Evolutionary conservation across 75 land plant genomes (phyloP).

Genomic region (Picea glauca): DNA sequence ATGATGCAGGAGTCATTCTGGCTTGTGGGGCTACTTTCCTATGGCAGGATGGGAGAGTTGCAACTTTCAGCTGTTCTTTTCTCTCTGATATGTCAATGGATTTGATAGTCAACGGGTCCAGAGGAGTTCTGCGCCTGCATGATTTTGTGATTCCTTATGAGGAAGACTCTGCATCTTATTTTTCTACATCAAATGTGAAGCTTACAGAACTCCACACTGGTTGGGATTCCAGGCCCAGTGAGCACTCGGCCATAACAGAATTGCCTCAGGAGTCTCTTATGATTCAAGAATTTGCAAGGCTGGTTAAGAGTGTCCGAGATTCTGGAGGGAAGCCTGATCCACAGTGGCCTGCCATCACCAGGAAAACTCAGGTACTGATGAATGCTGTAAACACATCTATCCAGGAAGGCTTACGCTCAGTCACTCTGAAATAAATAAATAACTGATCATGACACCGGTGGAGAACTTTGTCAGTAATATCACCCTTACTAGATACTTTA

Average conservation of each 20-base stretch:
- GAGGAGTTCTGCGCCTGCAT: constrained; percentile 33
- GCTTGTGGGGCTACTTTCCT: constrained; percentile 55
- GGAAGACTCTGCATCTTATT: constrained; percentile 33
- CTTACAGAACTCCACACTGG: constrained; percentile 42
- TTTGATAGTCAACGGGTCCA: constrained; percentile 32
- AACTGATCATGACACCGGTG: not conserved
- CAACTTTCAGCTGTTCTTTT: constrained; percentile 77
- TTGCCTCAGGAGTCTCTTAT: constrained; percentile 60
- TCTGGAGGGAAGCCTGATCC: constrained; percentile 20
- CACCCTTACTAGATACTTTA: too few relatives aligned
- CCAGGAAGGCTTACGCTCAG: constrained; percentile 21
- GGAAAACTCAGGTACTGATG: constrained; percentile 52
- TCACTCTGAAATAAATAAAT: constrained; percentile 12
- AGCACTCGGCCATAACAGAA: constrained; percentile 22
- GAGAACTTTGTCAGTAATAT: too few relatives aligned
- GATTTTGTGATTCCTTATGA: constrained; percentile 70
- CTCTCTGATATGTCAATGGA: constrained; percentile 59
- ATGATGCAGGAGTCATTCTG: constrained; percentile 61
- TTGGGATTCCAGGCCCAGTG: constrained; percentile 42
- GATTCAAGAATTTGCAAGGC: constrained; percentile 48
- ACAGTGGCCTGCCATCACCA: constrained; percentile 37
- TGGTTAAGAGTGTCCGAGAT: constrained; percentile 26
- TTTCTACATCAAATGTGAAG: constrained; percentile 12
- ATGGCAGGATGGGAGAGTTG: constrained; percentile 66
- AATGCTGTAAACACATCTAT: constrained; percentile 57